Percentiles rank a stretch among this genome's conserved stretches.
These are phyloP conservation scores for Coprinopsis sp. DNA, from an alignment of 768 basidiomycete genomes.

Conservation along the genomic window DNA sequence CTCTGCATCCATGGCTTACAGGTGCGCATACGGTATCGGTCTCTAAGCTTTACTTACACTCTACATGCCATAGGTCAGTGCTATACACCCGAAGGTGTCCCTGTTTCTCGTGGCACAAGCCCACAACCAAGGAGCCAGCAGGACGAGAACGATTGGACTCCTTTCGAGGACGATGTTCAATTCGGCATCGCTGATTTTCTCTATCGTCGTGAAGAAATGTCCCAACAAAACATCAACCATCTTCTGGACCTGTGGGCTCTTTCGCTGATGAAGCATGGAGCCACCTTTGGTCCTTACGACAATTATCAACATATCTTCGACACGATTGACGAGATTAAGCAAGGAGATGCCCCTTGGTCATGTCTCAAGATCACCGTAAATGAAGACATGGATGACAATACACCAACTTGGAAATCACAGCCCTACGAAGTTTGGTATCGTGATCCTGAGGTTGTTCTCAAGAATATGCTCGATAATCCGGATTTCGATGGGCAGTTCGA, in stretches of 20 bases:
- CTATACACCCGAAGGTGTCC: neutral
- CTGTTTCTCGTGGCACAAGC: neutral
- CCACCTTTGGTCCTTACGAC: slow-evolving; percentile 29
- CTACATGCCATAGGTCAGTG: neutral
- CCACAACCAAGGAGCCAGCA: neutral
- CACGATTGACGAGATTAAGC: slow-evolving; percentile 30
- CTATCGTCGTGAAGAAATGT: slow-evolving; percentile 15
- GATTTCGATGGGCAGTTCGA: slow-evolving; percentile 32
- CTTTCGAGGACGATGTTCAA: slow-evolving; percentile 12
- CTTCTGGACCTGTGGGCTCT: slow-evolving; percentile 21
- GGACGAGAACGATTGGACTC: slow-evolving; percentile 8
- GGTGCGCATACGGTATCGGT: slow-evolving; percentile 27
- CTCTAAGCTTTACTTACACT: slow-evolving; percentile 36
- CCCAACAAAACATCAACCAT: slow-evolving; percentile 17
- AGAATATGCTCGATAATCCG: slow-evolving; percentile 28
- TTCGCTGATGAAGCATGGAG: slow-evolving; percentile 10
- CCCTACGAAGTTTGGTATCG: slow-evolving; percentile 30
- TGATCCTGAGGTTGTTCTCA: slow-evolving; percentile 22
- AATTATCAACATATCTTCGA: slow-evolving; percentile 27
- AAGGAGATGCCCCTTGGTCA: slow-evolving; percentile 34
- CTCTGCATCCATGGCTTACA: slow-evolving; percentile 13
- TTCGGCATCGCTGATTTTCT: slow-evolving; percentile 18
- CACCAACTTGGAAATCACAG: slow-evolving; percentile 28
- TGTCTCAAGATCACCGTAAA: slow-evolving; percentile 25
- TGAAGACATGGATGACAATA: slow-evolving; percentile 13